phyloP scores from a whole-genome alignment of 768 basidiomycete genomes.

The Daedaleopsis nitida region DNA sequence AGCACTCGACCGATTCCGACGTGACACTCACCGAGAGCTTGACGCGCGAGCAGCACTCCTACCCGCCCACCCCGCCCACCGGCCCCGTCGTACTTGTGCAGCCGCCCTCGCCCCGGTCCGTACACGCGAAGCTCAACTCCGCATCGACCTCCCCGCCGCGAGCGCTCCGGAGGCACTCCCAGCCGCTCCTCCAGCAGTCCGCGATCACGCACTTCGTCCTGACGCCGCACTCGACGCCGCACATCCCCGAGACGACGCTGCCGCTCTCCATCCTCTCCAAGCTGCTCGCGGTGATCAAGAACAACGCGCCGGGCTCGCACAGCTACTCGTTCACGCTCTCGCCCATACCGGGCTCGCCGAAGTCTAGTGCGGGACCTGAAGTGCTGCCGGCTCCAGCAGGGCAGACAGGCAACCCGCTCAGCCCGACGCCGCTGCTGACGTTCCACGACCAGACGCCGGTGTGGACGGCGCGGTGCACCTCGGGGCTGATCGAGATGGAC shows the following conservation, averaged over 20 bases:
- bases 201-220: conserved; percentile 34
- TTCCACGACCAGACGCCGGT: conserved; percentile 77
- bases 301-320: conserved; percentile 44
- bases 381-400: neutral
- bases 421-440: conserved; percentile 53
- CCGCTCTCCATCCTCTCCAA: conserved; percentile 28
- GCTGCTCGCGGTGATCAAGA: conserved; percentile 32
- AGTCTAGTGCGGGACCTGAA: conserved; percentile 9
- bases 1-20: conserved; percentile 31
- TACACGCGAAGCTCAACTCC: conserved; percentile 34
- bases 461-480: conserved; percentile 55
- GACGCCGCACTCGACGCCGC: conserved; percentile 31
- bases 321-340: conserved; percentile 66
- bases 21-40: conserved; percentile 29
- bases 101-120: conserved; percentile 32
- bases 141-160: conserved; percentile 19
- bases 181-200: conserved; percentile 11
- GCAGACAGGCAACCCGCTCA: conserved; percentile 25
- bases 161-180: neutral
- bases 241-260: conserved; percentile 21
- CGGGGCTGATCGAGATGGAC: conserved; percentile 68
- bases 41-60: conserved; percentile 30
- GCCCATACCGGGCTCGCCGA: conserved; percentile 26
- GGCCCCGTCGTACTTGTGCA: conserved; percentile 28
- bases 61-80: conserved; percentile 37